phyloP scores from a whole-genome alignment of 2,329 filamentous ascomycete species.

The Aspergillus novoparasiticus region DNA sequence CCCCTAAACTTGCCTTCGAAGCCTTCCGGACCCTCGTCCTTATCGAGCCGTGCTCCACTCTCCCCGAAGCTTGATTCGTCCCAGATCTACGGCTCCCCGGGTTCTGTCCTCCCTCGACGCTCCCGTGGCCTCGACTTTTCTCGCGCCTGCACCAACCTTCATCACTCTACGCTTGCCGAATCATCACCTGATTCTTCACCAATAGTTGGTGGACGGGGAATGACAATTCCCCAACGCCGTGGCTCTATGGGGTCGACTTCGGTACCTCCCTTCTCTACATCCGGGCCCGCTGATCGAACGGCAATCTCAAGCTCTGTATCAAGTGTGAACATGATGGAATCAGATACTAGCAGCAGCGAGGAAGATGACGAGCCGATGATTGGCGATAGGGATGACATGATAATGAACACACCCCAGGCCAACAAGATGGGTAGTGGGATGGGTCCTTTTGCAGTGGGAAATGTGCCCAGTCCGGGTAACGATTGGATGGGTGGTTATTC shows the following conservation, averaged over 20 bases:
- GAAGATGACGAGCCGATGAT: constrained; percentile 64
- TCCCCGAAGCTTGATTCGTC: constrained; percentile 85
- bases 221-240: constrained; percentile 61
- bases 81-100: constrained; percentile 82
- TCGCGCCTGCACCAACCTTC: constrained; percentile 86
- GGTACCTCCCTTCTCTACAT: constrained; percentile 69
- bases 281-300: constrained; percentile 69
- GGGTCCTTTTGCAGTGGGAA: constrained; percentile 46
- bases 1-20: constrained; percentile 69
- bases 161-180: constrained; percentile 92
- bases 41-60: constrained; percentile 66
- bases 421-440: constrained; percentile 55
- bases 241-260: constrained; percentile 62
- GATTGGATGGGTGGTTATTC: constrained; percentile 67
- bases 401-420: constrained; percentile 76
- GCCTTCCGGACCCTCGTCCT: constrained; percentile 51
- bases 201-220: constrained; percentile 70
- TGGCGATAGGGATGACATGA: constrained; percentile 73
- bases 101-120: constrained; percentile 82
- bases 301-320: constrained; percentile 79
- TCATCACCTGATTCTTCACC: constrained; percentile 90
- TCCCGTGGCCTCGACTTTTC: constrained; percentile 93
- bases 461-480: constrained; percentile 55
- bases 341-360: constrained; percentile 74
- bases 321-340: constrained; percentile 76